phyloP scores from a whole-genome alignment of 768 basidiomycete species.

The Lactarius sanguifluus region DNA sequence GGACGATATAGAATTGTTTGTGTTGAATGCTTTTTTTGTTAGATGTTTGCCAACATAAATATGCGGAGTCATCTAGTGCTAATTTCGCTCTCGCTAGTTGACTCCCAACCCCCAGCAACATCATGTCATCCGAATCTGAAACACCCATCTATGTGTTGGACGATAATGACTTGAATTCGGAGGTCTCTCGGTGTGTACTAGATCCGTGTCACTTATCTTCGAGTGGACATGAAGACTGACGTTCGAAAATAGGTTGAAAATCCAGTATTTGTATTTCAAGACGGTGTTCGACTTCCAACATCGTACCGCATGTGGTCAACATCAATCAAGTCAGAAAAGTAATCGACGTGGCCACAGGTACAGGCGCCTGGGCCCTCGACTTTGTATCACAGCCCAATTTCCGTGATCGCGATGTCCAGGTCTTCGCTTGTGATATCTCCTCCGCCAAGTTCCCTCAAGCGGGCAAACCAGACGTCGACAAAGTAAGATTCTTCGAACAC shows the following conservation, averaged over 20 bases:
- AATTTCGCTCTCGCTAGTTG: too few species aligned
- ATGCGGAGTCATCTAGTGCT: too few species aligned
- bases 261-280: neutral
- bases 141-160: neutral
- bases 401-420: neutral
- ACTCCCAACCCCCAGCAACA: too few species aligned
- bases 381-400: neutral
- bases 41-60: too few species aligned
- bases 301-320: constrained; percentile 4
- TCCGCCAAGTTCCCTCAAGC: neutral
- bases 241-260: neutral
- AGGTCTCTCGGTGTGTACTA: constrained; percentile 1
- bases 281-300: neutral
- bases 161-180: neutral
- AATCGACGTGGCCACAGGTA: neutral
- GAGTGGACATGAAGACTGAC: neutral
- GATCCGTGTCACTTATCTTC: neutral
- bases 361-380: neutral
- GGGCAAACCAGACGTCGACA: neutral
- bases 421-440: constrained; percentile 1
- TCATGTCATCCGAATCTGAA: too few species aligned
- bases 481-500: constrained; percentile 2
- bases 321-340: neutral
- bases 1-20: too few species aligned
- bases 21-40: too few species aligned